Evolutionary conservation across 176 grass and related monocot species (phyloP).

Genomic region (Puccinellia tenuiflora): DNA sequence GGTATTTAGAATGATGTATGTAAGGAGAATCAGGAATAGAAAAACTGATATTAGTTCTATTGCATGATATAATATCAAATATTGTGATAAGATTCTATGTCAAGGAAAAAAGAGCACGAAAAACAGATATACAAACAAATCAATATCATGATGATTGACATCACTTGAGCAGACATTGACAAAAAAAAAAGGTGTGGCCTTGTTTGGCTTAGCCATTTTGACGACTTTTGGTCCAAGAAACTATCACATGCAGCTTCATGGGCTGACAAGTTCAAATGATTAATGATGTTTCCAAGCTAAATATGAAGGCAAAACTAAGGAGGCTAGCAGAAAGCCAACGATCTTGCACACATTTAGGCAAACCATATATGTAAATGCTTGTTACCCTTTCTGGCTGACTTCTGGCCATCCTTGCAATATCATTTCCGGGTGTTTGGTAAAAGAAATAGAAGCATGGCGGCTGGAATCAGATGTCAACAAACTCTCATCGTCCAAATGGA

Average conservation of each 20-base stretch:
- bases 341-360: neutral
- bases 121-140: neutral
- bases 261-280: conserved; percentile 13
- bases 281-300: neutral
- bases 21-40: neutral
- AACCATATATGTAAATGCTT: conserved; percentile 6
- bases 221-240: neutral
- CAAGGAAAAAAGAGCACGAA: neutral
- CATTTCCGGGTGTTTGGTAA: conserved; percentile 21
- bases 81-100: neutral
- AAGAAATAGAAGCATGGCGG: conserved; percentile 13
- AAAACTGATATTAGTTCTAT: neutral
- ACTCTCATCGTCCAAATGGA: conserved; percentile 22
- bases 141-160: neutral
- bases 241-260: neutral
- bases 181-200: neutral
- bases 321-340: conserved; percentile 8
- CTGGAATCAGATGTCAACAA: conserved; percentile 26
- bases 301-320: neutral
- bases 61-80: neutral
- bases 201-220: conserved; percentile 11
- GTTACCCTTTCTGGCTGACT: conserved; percentile 36
- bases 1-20: neutral
- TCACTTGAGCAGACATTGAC: neutral
- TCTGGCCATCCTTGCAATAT: conserved; percentile 37